These are phyloP conservation scores for Dendrobium nobile DNA, from an alignment of 106 monocot species.

Conservation along the genomic window DNA sequence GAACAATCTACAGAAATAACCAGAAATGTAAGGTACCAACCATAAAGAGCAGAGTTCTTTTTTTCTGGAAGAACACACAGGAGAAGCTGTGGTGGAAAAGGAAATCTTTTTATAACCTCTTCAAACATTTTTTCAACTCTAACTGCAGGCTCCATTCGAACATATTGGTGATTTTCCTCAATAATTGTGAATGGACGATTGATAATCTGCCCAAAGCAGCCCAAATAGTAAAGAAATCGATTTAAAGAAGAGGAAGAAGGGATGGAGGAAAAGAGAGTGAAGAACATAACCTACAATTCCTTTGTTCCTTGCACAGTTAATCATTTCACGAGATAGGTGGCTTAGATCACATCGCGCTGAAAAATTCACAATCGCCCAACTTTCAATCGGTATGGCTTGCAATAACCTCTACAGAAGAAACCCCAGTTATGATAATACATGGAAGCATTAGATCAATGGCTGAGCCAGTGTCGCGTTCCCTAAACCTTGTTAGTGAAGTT, in stretches of 20 bases:
- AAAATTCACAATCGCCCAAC: slow-evolving; percentile 85
- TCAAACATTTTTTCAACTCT: slow-evolving; percentile 74
- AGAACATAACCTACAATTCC: slow-evolving; percentile 55
- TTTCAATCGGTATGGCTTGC: slow-evolving; percentile 29
- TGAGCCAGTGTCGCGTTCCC: not conserved
- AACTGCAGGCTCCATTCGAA: slow-evolving; percentile 38
- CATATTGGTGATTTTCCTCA: slow-evolving; percentile 53
- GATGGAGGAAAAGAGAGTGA: not conserved
- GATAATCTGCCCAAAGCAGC: slow-evolving; percentile 30
- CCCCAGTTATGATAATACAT: not conserved
- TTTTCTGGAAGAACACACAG: slow-evolving; percentile 69
- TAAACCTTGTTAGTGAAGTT: slow-evolving; percentile 74
- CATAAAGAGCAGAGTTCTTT: slow-evolving; percentile 75
- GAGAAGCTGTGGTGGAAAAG: slow-evolving; percentile 44
- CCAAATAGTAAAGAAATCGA: slow-evolving; percentile 9
- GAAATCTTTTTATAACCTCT: slow-evolving; percentile 29
- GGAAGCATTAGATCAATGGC: not conserved
- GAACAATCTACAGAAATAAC: not conserved
- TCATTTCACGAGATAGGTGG: slow-evolving; percentile 63
- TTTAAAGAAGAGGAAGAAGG: not conserved
- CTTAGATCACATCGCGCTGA: slow-evolving; percentile 71
- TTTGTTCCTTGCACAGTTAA: slow-evolving; percentile 60
- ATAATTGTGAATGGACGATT: slow-evolving; percentile 45
- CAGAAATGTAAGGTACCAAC: slow-evolving; percentile 16
- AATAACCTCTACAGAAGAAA: slow-evolving; percentile 39